A percentile compares a stretch with the other conserved stretches of the same genome.
Conservation (phyloP, 1,139 yeast genomes). For the Magnusiomyces suaveolens region DNA sequence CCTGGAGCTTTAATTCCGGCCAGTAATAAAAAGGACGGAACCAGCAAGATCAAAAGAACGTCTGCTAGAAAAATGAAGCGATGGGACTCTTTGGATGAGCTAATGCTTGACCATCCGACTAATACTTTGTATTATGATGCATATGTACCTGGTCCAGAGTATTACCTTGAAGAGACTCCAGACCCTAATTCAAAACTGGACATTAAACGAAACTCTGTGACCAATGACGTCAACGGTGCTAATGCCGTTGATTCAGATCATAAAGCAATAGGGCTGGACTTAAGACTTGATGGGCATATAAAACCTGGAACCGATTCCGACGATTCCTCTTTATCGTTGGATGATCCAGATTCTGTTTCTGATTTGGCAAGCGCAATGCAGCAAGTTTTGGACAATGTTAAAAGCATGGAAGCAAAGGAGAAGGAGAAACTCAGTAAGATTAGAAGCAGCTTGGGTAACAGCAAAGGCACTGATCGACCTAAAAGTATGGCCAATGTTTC, state of each 20-base stretch:
- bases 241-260: not conserved
- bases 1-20: not conserved
- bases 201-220: not conserved
- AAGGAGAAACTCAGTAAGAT: not conserved
- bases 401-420: not conserved
- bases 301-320: not conserved
- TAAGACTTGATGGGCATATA: not conserved
- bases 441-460: not conserved
- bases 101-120: not conserved
- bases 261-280: not conserved
- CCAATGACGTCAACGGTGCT: not conserved
- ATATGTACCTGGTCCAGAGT: not conserved
- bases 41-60: not conserved
- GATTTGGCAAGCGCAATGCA: not conserved
- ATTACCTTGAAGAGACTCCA: not conserved
- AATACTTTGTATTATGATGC: slow-evolving; percentile 5
- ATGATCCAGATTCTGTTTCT: not conserved
- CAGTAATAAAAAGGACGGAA: not conserved
- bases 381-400: not conserved
- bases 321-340: not conserved
- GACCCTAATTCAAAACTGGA: not conserved
- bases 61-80: not conserved
- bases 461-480: not conserved
- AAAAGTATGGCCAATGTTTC: not conserved
- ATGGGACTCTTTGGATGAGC: not conserved